Evolutionary conservation across 257 asterid genomes (phyloP).

Genomic region (Henckelia pumila): DNA sequence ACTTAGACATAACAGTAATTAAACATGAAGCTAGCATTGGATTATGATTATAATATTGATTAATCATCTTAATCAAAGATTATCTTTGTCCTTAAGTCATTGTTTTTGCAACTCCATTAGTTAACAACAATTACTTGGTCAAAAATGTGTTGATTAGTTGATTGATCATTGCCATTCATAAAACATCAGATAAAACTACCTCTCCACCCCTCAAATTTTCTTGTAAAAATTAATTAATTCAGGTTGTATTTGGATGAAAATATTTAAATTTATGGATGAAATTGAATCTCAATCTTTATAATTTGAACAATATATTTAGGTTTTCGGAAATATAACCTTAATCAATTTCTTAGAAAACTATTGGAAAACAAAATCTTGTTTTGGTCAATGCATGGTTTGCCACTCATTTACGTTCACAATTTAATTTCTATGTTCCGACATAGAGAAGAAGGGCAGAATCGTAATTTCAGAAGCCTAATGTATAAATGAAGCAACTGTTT

Average conservation of each 20-base stretch:
- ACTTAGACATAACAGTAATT: constrained; percentile 7
- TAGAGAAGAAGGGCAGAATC: constrained; percentile 29
- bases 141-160: constrained; percentile 26
- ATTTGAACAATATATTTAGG: no score
- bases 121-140: constrained; percentile 26
- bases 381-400: no score
- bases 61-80: constrained; percentile 29
- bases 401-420: not conserved
- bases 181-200: constrained; percentile 17
- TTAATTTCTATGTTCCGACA: constrained; percentile 11
- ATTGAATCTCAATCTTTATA: no score
- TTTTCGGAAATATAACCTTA: no score
- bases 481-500: constrained; percentile 37
- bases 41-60: constrained; percentile 15
- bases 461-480: constrained; percentile 31
- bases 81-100: constrained; percentile 42
- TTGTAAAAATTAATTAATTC: no score
- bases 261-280: no score
- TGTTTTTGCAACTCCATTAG: constrained; percentile 21
- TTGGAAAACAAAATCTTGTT: no score
- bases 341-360: no score
- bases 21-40: constrained; percentile 4
- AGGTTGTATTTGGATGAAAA: no score
- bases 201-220: constrained; percentile 7
- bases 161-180: constrained; percentile 23